phyloP scores from a whole-genome alignment of 2,329 filamentous ascomycete genomes.

The Bertia moriformis region DNA sequence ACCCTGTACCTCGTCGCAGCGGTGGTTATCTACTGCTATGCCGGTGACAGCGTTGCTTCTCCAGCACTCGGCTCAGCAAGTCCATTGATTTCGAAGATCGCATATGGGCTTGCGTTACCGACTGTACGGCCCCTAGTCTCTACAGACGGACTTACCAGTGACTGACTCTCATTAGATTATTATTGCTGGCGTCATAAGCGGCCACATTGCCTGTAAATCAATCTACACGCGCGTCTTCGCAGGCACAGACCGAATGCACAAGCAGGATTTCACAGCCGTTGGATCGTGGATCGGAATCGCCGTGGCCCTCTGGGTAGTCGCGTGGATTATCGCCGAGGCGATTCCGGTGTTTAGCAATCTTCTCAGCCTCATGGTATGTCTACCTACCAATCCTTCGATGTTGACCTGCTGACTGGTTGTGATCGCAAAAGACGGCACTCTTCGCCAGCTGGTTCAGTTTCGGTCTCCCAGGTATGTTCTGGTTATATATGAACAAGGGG shows the following conservation, averaged over 20 bases:
- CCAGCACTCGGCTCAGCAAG: constrained; percentile 40
- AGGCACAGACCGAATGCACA: constrained; percentile 28
- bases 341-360: constrained; percentile 42
- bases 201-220: constrained; percentile 37
- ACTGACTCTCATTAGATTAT: constrained; percentile 26
- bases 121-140: constrained; percentile 18
- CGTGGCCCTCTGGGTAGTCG: constrained; percentile 28
- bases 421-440: constrained; percentile 24
- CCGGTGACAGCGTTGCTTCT: constrained; percentile 32
- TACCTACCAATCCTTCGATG: not conserved
- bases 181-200: constrained; percentile 43
- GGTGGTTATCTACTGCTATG: constrained; percentile 41
- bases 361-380: constrained; percentile 29
- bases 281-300: constrained; percentile 33
- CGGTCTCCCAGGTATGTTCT: constrained; percentile 26
- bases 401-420: constrained; percentile 1
- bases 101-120: constrained; percentile 40
- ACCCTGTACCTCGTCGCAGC: constrained; percentile 38
- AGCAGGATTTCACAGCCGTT: constrained; percentile 21
- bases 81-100: constrained; percentile 32
- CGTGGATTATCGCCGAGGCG: constrained; percentile 39
- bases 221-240: constrained; percentile 37
- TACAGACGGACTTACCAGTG: not conserved
- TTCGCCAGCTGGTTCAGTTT: constrained; percentile 41
- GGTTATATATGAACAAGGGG: constrained; percentile 29